Evolutionary conservation across 495 filamentous ascomycete genomes (phyloP), one percentile per base, ranked within the genome.

Genomic region (Trichoderma virens): DNA sequence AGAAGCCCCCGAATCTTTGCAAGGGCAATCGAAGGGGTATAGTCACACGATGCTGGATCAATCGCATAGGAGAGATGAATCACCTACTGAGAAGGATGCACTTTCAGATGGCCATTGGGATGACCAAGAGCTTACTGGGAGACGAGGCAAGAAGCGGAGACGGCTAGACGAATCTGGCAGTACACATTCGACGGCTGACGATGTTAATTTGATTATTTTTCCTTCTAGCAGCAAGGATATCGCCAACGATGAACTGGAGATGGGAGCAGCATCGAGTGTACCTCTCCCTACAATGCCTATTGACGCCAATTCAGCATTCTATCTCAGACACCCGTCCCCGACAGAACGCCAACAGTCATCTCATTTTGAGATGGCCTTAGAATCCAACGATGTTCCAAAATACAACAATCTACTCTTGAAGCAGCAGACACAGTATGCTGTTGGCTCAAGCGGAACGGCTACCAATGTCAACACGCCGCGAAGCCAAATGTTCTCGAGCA

Each of bases 391-490:
- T n/a, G 30, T 38, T 20, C 20, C 31, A 18, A 27, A 30, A 30
- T 35, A 45, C 14, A 30, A 41, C 16, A 62, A 41, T 31, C 61
- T 41, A 1, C 34, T 41, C 14, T 23, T 41, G 38, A 41, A 41
- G 23, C 61, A 35, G 8, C 59, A 61, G 30, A 61, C 59, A 25
- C 59, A 34, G 31, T 61, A 41, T 38, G 30, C 59, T 23, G 27
- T 62, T 45, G 38, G 61, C 5, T 62, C 61, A 30, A 62, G 61
- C 30, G 61, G 61, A 30, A 18, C 32, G n/a, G 61, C 61, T 23
- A 62, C 61, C 16, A 62, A 62, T 27, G n/a, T 62, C 38, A 62
- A 62, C 38, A 62, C 61, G 28, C 61, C 18, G 38, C 34, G 61
- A 16, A 62, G 20, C 14, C 34, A 62, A 41, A 28, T 62, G 38